These are phyloP conservation scores for Canariomyces notabilis DNA, from an alignment of 2,329 filamentous ascomycete genomes.

Conservation along the genomic window DNA sequence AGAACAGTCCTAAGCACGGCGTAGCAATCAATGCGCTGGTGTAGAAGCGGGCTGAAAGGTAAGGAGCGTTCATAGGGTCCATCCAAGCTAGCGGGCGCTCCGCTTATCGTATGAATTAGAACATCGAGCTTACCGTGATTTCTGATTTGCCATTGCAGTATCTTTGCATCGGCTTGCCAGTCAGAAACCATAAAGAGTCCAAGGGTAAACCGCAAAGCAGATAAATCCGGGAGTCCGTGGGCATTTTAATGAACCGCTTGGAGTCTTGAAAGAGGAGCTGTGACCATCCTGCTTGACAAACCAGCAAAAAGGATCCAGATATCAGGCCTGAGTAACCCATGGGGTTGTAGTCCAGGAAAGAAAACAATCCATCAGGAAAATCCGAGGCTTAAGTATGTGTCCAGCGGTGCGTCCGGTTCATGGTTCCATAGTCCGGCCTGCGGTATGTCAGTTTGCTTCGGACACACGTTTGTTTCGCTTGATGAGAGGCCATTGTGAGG, in stretches of 20 bases:
- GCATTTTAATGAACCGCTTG: not conserved
- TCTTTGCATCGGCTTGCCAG: not conserved
- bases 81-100: not conserved
- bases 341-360: constrained; percentile 6
- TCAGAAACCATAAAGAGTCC: not conserved
- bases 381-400: not conserved
- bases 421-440: constrained; percentile 13
- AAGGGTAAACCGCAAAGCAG: not conserved
- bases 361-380: not conserved
- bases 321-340: constrained; percentile 1
- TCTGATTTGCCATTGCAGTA: not conserved
- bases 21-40: not conserved
- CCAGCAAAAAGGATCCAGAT: not conserved
- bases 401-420: constrained; percentile 1
- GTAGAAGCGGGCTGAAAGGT: not conserved
- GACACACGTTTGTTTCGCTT: constrained; percentile 11
- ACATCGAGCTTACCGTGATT: constrained; percentile 11
- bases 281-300: not conserved
- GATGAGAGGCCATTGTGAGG: constrained; percentile 7
- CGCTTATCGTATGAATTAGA: not conserved
- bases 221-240: not conserved
- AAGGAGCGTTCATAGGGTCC: not conserved
- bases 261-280: not conserved
- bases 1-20: too few species aligned
- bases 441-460: constrained; percentile 19